phyloP scores from a whole-genome alignment of 2,329 filamentous ascomycete genomes.

The Exophiala phaeomuriformis region DNA sequence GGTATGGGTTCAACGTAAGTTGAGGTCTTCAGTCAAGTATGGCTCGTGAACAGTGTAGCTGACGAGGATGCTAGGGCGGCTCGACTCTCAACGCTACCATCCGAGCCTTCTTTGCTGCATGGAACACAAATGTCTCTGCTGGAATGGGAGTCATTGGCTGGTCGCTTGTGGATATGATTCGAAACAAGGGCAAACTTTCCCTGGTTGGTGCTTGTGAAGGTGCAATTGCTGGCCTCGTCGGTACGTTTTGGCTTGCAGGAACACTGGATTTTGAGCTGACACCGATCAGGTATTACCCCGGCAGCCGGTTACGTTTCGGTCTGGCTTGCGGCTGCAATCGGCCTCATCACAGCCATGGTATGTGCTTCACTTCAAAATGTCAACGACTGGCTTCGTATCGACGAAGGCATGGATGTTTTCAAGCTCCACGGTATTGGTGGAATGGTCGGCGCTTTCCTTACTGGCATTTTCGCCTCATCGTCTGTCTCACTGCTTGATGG shows the following conservation, averaged over 20 bases:
- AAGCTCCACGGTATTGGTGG: conserved; percentile 39
- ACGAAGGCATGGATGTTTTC: conserved; percentile 54
- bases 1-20: conserved; percentile 50
- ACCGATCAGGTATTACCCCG: conserved; percentile 47
- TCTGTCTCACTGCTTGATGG: conserved; percentile 43
- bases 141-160: conserved; percentile 49
- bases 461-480: conserved; percentile 48
- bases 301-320: conserved; percentile 48
- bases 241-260: neutral
- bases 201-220: conserved; percentile 52
- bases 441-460: conserved; percentile 51
- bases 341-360: conserved; percentile 47
- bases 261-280: neutral
- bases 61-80: conserved; percentile 36
- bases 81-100: conserved; percentile 48
- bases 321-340: conserved; percentile 50
- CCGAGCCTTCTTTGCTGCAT: conserved; percentile 49
- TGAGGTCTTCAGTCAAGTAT: neutral
- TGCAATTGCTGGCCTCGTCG: conserved; percentile 52
- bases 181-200: conserved; percentile 47
- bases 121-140: conserved; percentile 54
- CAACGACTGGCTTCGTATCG: conserved; percentile 48
- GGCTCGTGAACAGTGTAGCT: neutral
- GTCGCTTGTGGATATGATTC: conserved; percentile 48
- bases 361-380: conserved; percentile 46